phyloP scores from a whole-genome alignment of 2,329 filamentous ascomycete species.

The Capronia americana region DNA sequence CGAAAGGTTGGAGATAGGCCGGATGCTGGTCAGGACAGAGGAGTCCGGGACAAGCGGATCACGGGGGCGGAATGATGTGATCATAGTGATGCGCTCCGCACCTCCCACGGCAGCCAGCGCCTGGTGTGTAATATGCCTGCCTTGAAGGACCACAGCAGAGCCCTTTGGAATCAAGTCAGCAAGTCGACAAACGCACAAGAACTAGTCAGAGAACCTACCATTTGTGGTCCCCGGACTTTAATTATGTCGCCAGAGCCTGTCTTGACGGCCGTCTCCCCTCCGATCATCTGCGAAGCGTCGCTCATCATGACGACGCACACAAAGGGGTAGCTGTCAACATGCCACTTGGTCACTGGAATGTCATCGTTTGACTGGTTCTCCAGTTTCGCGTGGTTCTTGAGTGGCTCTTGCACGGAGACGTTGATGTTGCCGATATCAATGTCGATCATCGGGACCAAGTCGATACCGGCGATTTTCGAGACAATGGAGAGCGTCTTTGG shows the following conservation, averaged over 20 bases:
- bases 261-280: conserved; percentile 64
- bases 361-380: conserved; percentile 38
- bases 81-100: conserved; percentile 68
- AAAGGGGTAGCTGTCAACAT: conserved; percentile 58
- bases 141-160: conserved; percentile 68
- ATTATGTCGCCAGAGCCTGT: conserved; percentile 56
- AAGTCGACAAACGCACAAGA: neutral
- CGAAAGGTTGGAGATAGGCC: conserved; percentile 61
- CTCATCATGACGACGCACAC: conserved; percentile 60
- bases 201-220: conserved; percentile 43
- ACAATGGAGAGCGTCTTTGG: conserved; percentile 60
- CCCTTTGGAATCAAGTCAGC: conserved; percentile 47
- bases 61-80: conserved; percentile 69
- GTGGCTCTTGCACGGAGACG: conserved; percentile 42
- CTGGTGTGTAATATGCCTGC: conserved; percentile 69
- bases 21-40: conserved; percentile 65
- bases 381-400: conserved; percentile 19
- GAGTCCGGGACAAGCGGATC: conserved; percentile 62
- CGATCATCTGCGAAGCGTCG: conserved; percentile 56
- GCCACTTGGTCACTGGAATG: conserved; percentile 53
- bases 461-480: conserved; percentile 64
- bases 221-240: conserved; percentile 52
- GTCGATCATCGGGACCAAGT: conserved; percentile 62
- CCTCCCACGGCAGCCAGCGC: conserved; percentile 66
- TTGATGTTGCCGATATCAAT: conserved; percentile 66